phyloP scores from a whole-genome alignment of 192 early-diverging fungal genomes.

The Geosiphon pyriformis region DNA sequence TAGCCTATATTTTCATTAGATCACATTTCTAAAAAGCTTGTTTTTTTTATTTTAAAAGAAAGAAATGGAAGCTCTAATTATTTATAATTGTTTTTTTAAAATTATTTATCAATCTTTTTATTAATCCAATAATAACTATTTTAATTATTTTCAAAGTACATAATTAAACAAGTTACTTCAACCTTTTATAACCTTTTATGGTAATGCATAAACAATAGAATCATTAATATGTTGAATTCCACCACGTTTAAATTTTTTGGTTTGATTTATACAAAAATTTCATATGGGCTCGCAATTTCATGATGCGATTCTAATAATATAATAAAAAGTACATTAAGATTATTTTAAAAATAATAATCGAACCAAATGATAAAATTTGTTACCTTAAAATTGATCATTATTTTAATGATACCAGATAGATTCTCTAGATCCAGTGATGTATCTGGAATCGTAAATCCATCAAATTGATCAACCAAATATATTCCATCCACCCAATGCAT shows the following conservation, averaged over 20 bases:
- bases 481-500: constrained; percentile 22
- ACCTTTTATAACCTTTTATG: neutral
- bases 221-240: constrained; percentile 6
- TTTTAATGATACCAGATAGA: constrained; percentile 11
- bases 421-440: constrained; percentile 19
- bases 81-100: no score
- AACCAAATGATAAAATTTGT: constrained; percentile 13
- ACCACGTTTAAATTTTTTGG: constrained; percentile 12
- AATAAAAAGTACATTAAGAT: constrained; percentile 3
- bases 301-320: constrained; percentile 7
- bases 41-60: no score
- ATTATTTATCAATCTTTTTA: no score
- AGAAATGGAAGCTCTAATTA: no score
- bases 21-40: no score
- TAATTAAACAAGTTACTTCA: no score
- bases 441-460: constrained; percentile 22
- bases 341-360: constrained; percentile 5
- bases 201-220: constrained; percentile 4
- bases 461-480: constrained; percentile 19
- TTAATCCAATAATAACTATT: no score
- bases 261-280: constrained; percentile 6
- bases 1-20: no score
- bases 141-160: no score
- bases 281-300: constrained; percentile 9
- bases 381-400: constrained; percentile 20